phyloP scores from a whole-genome alignment of 2,329 filamentous ascomycete genomes.

The Fusarium sp. region DNA sequence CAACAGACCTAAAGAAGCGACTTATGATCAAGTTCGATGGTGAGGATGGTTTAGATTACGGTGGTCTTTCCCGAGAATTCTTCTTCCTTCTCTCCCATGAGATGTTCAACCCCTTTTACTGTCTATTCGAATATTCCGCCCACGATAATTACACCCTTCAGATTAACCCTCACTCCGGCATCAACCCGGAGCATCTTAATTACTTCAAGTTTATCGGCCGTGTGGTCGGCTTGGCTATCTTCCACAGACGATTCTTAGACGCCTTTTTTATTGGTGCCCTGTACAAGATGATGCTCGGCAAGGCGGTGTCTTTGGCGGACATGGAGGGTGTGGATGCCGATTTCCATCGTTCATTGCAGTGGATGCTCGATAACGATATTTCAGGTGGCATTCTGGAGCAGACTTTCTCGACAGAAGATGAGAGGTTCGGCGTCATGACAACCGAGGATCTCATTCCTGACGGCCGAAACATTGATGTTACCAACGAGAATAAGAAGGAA shows the following conservation, averaged over 20 bases:
- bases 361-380: slow-evolving; percentile 99
- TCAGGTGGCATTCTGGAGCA: slow-evolving; percentile 91
- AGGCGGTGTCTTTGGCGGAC: slow-evolving; percentile 90
- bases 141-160: slow-evolving; percentile 99
- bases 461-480: slow-evolving; percentile 93
- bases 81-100: slow-evolving; percentile 99
- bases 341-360: slow-evolving; percentile 95
- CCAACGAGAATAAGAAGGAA: slow-evolving; percentile 98
- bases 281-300: slow-evolving; percentile 99
- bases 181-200: slow-evolving; percentile 98
- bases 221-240: slow-evolving; percentile 96
- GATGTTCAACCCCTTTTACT: slow-evolving; percentile 99
- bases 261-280: slow-evolving; percentile 99
- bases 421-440: slow-evolving; percentile 93
- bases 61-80: slow-evolving; percentile 97
- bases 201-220: slow-evolving; percentile 99
- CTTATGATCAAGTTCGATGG: slow-evolving; percentile 99
- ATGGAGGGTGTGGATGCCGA: slow-evolving; percentile 99
- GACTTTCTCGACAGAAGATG: slow-evolving; percentile 97
- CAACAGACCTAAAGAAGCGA: slow-evolving; percentile 96
- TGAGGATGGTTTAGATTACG: slow-evolving; percentile 97
- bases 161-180: slow-evolving; percentile 99
- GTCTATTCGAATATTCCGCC: slow-evolving; percentile 98
- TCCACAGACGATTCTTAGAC: slow-evolving; percentile 96
- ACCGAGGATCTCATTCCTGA: slow-evolving; percentile 94